phyloP scores from a whole-genome alignment of 306 rosid species.

The Senna siamea region DNA sequence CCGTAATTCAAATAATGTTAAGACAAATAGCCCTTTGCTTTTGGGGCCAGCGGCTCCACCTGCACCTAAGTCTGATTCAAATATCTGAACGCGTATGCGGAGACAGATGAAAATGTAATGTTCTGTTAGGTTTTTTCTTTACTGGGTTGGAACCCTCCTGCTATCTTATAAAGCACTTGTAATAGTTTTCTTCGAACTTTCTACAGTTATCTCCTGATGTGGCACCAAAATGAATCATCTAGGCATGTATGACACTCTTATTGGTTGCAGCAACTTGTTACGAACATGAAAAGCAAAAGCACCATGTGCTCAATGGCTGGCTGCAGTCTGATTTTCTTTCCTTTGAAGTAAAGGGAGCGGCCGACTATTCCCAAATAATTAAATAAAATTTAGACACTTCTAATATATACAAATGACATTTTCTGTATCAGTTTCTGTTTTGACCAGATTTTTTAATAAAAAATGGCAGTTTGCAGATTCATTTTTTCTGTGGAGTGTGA shows the following conservation, averaged over 20 bases:
- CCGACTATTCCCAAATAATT: not conserved
- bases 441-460: too few species aligned
- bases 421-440: not conserved
- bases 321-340: not conserved
- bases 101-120: too few species aligned
- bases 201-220: not conserved
- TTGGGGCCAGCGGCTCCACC: conserved; percentile 65
- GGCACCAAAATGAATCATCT: not conserved
- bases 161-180: not conserved
- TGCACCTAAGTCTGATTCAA: not conserved
- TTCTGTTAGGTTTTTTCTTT: not conserved
- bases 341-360: not conserved
- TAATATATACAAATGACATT: not conserved
- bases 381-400: too few species aligned
- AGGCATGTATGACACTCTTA: not conserved
- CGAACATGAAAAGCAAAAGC: not conserved
- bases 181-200: not conserved
- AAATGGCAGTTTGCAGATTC: not conserved
- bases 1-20: conserved; percentile 48
- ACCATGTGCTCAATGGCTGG: not conserved
- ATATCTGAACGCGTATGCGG: too few species aligned
- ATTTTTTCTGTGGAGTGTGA: not conserved
- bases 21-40: conserved; percentile 64
- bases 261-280: not conserved
- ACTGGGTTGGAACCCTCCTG: not conserved